These are phyloP conservation scores for Macaranga tanarius DNA, from an alignment of 441 rosid genomes.

Conservation along the genomic window DNA sequence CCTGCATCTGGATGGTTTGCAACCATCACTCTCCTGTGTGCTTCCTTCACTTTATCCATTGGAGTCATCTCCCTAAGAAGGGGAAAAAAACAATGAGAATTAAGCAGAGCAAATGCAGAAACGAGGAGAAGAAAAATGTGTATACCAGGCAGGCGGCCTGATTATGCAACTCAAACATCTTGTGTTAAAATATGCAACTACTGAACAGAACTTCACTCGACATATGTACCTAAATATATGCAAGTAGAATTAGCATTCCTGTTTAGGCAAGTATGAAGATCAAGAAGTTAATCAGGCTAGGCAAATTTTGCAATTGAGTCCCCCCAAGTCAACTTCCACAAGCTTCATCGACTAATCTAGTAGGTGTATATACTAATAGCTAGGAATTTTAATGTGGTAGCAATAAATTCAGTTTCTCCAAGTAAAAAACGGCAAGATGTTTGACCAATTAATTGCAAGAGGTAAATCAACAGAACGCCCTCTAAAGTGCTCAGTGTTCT, in stretches of 20 bases:
- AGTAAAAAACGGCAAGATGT: not conserved
- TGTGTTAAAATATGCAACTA: not conserved
- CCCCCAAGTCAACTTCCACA: not conserved
- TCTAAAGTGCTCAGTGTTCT: no score
- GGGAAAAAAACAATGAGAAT: not conserved
- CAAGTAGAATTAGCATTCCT: not conserved
- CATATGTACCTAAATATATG: not conserved
- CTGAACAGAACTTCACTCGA: not conserved
- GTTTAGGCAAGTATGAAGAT: not conserved
- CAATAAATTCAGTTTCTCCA: not conserved
- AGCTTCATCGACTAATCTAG: not conserved
- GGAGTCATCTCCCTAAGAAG: slow-evolving; percentile 46
- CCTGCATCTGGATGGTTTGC: slow-evolving; percentile 82
- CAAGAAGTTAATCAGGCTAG: not conserved
- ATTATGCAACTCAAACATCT: not conserved
- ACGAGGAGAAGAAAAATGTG: not conserved
- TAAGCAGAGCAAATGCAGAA: not conserved
- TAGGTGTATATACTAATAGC: not conserved
- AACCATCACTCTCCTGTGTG: slow-evolving; percentile 63
- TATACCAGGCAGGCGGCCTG: not conserved
- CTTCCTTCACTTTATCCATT: slow-evolving; percentile 56
- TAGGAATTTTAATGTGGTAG: not conserved
- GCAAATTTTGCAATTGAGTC: not conserved
- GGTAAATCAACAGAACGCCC: not conserved
- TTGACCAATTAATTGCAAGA: not conserved